These are phyloP conservation scores for Aspergillus carlsbadensis DNA, from an alignment of 495 filamentous ascomycete genomes.

Conservation along the genomic window DNA sequence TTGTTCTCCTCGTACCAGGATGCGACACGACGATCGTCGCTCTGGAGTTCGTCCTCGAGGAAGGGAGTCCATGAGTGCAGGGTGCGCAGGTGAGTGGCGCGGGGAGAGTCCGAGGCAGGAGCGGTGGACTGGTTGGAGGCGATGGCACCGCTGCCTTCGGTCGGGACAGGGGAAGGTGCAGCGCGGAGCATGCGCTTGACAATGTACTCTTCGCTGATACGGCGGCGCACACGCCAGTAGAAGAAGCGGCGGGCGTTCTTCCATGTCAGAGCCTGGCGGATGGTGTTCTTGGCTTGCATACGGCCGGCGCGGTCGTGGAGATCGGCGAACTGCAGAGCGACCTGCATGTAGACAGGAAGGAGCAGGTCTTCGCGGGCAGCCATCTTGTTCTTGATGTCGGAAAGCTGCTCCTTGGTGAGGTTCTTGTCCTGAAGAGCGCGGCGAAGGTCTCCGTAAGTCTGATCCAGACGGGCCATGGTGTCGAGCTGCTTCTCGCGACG, in stretches of 20 bases:
- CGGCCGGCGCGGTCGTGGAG: conserved; percentile 95
- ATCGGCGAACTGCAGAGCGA: conserved; percentile 92
- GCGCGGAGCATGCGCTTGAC: conserved; percentile 78
- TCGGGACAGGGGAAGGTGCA: conserved; percentile 31
- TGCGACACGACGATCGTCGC: conserved; percentile 80
- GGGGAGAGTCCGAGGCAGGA: conserved; percentile 39
- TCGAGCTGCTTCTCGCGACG: conserved; percentile 95
- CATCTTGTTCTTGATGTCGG: conserved; percentile 82
- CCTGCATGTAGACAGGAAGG: conserved; percentile 88
- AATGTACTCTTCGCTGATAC: conserved; percentile 94
- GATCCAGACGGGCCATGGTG: conserved; percentile 94
- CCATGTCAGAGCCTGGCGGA: conserved; percentile 82
- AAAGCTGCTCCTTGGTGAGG: conserved; percentile 69
- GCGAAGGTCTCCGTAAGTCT: conserved; percentile 77
- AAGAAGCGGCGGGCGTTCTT: conserved; percentile 93
- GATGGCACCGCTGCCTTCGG: conserved; percentile 34
- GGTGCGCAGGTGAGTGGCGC: conserved; percentile 62
- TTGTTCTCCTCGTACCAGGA: conserved; percentile 97
- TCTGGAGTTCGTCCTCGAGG: conserved; percentile 61
- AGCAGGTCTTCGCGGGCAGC: conserved; percentile 82
- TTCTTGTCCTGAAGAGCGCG: conserved; percentile 66
- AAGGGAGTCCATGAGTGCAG: conserved; percentile 78
- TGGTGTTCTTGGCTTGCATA: conserved; percentile 96
- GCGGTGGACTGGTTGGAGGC: conserved; percentile 27
- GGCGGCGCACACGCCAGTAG: conserved; percentile 98